phyloP scores from a whole-genome alignment of 73 alveolate species.

The Tetrahymena malaccensis region DNA sequence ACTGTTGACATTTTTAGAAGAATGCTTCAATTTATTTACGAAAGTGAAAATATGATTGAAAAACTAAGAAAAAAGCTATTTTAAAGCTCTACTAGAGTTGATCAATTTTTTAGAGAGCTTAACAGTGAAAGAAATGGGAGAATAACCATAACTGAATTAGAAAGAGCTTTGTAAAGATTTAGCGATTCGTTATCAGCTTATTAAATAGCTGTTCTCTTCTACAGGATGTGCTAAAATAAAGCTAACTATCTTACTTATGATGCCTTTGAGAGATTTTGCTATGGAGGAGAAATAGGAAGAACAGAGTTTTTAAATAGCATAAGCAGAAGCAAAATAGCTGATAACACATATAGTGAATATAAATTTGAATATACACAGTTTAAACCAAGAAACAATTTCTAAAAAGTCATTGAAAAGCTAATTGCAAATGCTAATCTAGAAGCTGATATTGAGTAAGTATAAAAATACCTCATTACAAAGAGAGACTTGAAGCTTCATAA shows the following conservation, averaged over 20 bases:
- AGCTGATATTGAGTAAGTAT: background rate
- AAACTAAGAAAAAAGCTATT: background rate
- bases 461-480: background rate
- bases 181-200: background rate
- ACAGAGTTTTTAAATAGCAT: background rate
- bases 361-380: background rate
- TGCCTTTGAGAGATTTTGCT: background rate
- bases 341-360: background rate
- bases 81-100: background rate
- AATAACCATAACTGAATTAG: background rate
- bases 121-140: background rate
- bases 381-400: background rate
- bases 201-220: background rate
- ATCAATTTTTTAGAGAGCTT: background rate
- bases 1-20: background rate
- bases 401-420: background rate
- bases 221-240: background rate
- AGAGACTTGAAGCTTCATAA: background rate
- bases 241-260: background rate
- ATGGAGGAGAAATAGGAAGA: background rate
- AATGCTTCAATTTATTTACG: background rate
- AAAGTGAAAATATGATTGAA: background rate
- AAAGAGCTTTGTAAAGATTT: background rate
- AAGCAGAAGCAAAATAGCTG: background rate
- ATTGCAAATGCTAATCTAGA: background rate